Evolutionary conservation across 768 basidiomycete species (phyloP).

Genomic region (Agaricus blazei): DNA sequence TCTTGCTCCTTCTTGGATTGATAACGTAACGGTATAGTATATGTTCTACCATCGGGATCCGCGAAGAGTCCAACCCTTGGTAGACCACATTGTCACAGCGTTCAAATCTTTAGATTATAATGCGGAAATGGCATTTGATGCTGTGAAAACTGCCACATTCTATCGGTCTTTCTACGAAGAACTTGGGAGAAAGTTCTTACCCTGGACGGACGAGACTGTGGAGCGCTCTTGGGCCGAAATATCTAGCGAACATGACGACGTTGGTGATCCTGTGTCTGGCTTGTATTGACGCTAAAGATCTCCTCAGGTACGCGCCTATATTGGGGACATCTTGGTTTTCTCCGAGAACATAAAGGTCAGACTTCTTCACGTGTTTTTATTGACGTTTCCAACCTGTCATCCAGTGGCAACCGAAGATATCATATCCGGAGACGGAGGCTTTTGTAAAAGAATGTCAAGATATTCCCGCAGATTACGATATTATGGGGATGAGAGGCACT

Average conservation of each 20-base stretch:
- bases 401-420: slow-evolving; percentile 63
- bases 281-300: slow-evolving; percentile 3
- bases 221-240: slow-evolving; percentile 69
- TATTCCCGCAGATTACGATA: slow-evolving; percentile 52
- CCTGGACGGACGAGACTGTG: slow-evolving; percentile 70
- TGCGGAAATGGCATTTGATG: slow-evolving; percentile 78
- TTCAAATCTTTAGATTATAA: slow-evolving; percentile 72
- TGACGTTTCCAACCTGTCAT: slow-evolving; percentile 4
- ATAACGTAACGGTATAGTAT: slow-evolving; percentile 40
- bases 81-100: slow-evolving; percentile 64
- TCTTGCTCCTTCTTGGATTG: not conserved
- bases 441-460: slow-evolving; percentile 66
- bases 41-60: slow-evolving; percentile 79
- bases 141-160: slow-evolving; percentile 62
- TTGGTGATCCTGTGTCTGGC: slow-evolving; percentile 21
- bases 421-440: slow-evolving; percentile 52
- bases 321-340: slow-evolving; percentile 70
- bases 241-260: slow-evolving; percentile 75
- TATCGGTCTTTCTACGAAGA: slow-evolving; percentile 70
- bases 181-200: slow-evolving; percentile 72
- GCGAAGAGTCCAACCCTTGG: slow-evolving; percentile 71
- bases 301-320: slow-evolving; percentile 62
- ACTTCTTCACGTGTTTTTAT: not conserved
- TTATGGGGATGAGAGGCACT: slow-evolving; percentile 67
- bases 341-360: slow-evolving; percentile 68